These are phyloP conservation scores for Globisporangium sylvaticum DNA, from an alignment of 352 stramenopile species.

Conservation along the genomic window DNA sequence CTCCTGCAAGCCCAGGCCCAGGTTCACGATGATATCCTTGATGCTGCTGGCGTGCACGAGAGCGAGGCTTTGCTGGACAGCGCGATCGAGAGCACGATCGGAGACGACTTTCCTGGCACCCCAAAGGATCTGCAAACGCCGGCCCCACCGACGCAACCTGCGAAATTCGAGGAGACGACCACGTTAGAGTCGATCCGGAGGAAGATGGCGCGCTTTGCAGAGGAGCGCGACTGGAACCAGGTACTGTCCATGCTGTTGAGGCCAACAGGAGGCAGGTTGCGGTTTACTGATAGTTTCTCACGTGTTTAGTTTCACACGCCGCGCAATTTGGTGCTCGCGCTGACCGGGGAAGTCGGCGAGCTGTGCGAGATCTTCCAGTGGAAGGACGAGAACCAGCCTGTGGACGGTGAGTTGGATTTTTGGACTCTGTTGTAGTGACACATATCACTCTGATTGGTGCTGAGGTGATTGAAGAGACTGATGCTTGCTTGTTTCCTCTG, in stretches of 20 bases:
- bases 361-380: conserved; percentile 95
- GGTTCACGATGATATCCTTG: conserved; percentile 41
- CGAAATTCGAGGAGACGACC: conserved; percentile 48
- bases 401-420: conserved; percentile 33
- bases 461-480: not conserved
- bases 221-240: conserved; percentile 64
- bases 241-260: no score
- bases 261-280: no score
- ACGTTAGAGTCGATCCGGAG: conserved; percentile 55
- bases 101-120: conserved; percentile 19
- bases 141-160: not conserved
- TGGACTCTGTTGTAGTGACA: not conserved
- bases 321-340: conserved; percentile 92
- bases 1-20: conserved; percentile 21
- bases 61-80: conserved; percentile 49
- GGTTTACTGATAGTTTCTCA: not conserved
- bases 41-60: conserved; percentile 33
- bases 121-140: conserved; percentile 11
- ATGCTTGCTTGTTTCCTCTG: not conserved
- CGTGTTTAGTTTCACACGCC: conserved; percentile 50
- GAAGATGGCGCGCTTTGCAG: conserved; percentile 49
- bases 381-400: conserved; percentile 81
- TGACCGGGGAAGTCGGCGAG: conserved; percentile 95
- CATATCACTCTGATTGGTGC: not conserved
- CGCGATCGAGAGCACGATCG: conserved; percentile 49